Conservation (phyloP, 352 stramenopile species). For the Phytophthora uliginosa region DNA sequence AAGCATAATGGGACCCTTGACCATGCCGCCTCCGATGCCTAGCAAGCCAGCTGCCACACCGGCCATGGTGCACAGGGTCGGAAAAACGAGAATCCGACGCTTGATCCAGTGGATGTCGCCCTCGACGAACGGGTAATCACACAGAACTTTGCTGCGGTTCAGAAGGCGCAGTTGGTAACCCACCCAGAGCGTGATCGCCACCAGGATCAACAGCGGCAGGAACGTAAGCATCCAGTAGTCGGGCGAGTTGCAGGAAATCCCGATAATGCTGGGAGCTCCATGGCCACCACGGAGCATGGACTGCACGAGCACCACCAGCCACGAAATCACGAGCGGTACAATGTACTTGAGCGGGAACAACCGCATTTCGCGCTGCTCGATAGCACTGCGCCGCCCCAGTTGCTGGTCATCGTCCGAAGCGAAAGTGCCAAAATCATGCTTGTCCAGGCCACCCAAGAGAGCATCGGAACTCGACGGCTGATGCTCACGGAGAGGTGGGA, state of each 20-base stretch:
- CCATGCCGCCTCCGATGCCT: conserved; percentile 97
- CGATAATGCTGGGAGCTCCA: conserved; percentile 80
- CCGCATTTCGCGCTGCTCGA: conserved; percentile 61
- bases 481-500: conserved; percentile 53
- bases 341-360: conserved; percentile 72
- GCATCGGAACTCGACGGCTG: conserved; percentile 36
- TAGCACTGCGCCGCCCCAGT: conserved; percentile 45
- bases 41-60: conserved; percentile 96
- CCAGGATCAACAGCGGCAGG: conserved; percentile 83
- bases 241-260: conserved; percentile 94
- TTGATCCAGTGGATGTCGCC: conserved; percentile 97
- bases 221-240: conserved; percentile 95
- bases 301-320: conserved; percentile 79
- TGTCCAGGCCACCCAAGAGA: conserved; percentile 28
- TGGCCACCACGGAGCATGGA: conserved; percentile 82
- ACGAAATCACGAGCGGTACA: conserved; percentile 65
- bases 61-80: conserved; percentile 93
- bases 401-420: conserved; percentile 48
- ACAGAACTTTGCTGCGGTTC: conserved; percentile 81
- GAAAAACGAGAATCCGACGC: conserved; percentile 92
- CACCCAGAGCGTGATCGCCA: conserved; percentile 64
- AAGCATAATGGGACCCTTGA: conserved; percentile 98
- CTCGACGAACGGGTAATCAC: conserved; percentile 82
- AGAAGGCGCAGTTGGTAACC: conserved; percentile 69
- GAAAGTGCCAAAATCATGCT: conserved; percentile 59